These are phyloP conservation scores for Neonothopanus nambi DNA, from an alignment of 1,284 basidiomycete genomes.

Conservation along the genomic window DNA sequence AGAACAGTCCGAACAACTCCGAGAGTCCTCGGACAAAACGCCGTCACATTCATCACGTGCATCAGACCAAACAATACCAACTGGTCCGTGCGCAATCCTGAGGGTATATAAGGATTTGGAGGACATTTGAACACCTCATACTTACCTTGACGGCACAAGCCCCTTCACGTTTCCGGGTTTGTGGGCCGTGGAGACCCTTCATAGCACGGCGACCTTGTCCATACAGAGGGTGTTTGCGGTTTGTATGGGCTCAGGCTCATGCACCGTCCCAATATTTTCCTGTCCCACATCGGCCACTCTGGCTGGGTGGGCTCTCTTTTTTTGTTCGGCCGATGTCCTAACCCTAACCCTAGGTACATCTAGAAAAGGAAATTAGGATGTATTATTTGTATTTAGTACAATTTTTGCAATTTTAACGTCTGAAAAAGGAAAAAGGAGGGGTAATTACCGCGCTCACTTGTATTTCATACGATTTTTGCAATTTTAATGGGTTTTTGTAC, in stretches of 20 bases:
- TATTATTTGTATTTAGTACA: no score
- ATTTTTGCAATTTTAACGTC: no score
- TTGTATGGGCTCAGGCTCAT: constrained; percentile 14
- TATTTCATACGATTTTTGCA: no score
- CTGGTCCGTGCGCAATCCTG: constrained; percentile 7
- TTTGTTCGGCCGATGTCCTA: background rate
- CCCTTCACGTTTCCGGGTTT: constrained; percentile 12
- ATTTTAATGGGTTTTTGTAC: no score
- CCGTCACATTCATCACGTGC: no score
- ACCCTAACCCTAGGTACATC: constrained; percentile 9
- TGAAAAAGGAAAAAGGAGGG: no score
- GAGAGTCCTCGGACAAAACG: no score
- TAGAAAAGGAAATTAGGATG: no score
- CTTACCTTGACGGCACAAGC: constrained; percentile 16
- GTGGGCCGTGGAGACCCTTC: constrained; percentile 12
- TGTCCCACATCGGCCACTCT: constrained; percentile 15
- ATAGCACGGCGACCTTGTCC: constrained; percentile 17
- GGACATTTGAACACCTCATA: constrained; percentile 5
- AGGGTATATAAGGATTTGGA: background rate
- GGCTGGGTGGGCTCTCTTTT: constrained; percentile 15
- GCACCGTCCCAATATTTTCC: constrained; percentile 15
- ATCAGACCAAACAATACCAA: background rate
- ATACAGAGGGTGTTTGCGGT: constrained; percentile 11
- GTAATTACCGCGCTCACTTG: no score
- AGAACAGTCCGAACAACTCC: no score